Evolutionary conservation across 2,329 filamentous ascomycete species (phyloP), one percentile per base, ranked within the genome.

Genomic region (Ascochyta koolunga): DNA sequence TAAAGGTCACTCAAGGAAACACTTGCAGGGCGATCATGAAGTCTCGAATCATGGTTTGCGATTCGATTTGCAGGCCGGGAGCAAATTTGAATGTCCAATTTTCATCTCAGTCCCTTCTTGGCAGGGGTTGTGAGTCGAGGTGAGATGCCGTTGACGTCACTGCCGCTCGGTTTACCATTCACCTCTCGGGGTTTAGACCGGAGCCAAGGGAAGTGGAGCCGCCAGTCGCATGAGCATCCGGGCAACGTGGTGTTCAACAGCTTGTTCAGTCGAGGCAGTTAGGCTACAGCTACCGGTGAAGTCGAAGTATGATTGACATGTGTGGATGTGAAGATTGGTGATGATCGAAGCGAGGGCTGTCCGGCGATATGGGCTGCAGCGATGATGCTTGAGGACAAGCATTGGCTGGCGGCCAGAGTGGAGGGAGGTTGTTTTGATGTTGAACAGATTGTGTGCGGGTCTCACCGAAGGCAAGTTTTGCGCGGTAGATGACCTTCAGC

Each of bases 121-220:
- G 50, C 50, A 54, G 44, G 39, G 50, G 13, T 48, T 24, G 16
- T 42, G 11, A 16, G n/a, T 41, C 11, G 42, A 31, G 29, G 7
- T 18, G 15, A 16, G 27, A 15, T n/a, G 31, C 46, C 24, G n/a
- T 48, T 44, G 50, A 54, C 50, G 50, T 54, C 50, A 54, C 38
- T n/a, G 3, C 16, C 25, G 35, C 29, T 39, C 44, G 31, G 37
- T 33, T 47, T 37, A 19, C 18, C 27, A 31, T 33, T 47, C 43
- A 19, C 18, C 27, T 15, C 38, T 42, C 27, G 21, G 1, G 24
- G 44, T 18, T 44, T 43, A 29, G 33, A 36, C 25, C 22, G 19
- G 27, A 2, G 21, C n/a, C 18, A 21, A 53, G 38, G 42, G 32
- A 54, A 48, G 50, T 48, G 50, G 50, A 43, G 43, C 44, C 50